These are phyloP conservation scores for Fulvia fulva DNA, from an alignment of 2,329 filamentous ascomycete genomes.

Conservation along the genomic window DNA sequence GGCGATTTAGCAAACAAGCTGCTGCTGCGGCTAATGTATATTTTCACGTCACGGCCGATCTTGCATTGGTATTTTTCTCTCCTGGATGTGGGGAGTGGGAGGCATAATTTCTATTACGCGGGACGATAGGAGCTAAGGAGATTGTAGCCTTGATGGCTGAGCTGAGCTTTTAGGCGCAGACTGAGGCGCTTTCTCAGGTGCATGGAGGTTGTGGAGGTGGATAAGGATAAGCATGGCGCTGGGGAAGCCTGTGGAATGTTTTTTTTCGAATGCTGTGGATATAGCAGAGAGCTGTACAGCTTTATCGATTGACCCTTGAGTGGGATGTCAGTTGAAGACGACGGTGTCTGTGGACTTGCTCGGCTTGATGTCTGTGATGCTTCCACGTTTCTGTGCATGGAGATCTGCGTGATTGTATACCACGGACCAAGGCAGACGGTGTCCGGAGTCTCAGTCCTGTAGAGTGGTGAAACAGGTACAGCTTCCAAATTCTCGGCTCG, in stretches of 20 bases:
- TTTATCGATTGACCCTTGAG: background rate
- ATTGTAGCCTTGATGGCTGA: background rate
- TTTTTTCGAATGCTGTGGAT: background rate
- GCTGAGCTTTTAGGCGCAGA: background rate
- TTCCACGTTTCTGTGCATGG: background rate
- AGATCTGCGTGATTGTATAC: background rate
- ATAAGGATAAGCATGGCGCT: background rate
- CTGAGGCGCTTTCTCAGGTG: background rate
- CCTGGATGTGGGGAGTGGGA: background rate
- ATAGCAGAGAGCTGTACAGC: background rate
- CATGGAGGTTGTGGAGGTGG: background rate
- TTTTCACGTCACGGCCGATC: background rate
- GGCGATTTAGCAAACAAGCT: background rate
- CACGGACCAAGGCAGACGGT: too few relatives aligned
- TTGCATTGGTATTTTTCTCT: background rate
- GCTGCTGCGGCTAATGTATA: conserved; percentile 3
- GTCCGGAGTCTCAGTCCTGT: too few relatives aligned
- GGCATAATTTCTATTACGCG: background rate
- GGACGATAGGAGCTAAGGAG: too few relatives aligned
- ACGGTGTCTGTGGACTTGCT: background rate
- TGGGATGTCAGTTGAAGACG: background rate
- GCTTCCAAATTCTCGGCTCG: too few relatives aligned
- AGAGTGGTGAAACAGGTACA: too few relatives aligned
- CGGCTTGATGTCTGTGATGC: background rate
- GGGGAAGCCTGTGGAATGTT: background rate